Percentiles rank a stretch among this genome's conserved stretches.
Conservation (phyloP, 2,329 filamentous ascomycete species). For the Leptosphaerulina australis region DNA sequence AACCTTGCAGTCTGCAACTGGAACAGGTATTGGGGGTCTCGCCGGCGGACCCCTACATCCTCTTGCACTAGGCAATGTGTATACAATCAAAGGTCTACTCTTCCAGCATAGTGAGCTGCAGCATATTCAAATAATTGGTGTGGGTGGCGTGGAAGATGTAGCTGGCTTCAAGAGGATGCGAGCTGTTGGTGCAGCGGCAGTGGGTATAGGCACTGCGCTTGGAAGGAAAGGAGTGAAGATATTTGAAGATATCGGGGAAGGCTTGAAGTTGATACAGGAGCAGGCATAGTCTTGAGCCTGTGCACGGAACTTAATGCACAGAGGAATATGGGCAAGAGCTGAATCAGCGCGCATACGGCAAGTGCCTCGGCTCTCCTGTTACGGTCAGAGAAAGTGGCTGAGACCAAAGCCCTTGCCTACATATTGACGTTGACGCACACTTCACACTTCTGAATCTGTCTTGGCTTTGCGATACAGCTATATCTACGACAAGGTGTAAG, state of each 20-base stretch:
- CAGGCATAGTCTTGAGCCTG: too few species aligned
- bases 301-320: too few species aligned
- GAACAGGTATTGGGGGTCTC: slow-evolving; percentile 70
- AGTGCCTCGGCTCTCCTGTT: too few species aligned
- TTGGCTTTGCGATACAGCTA: too few species aligned
- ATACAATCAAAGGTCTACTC: slow-evolving; percentile 66
- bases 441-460: too few species aligned
- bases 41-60: slow-evolving; percentile 75
- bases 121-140: slow-evolving; percentile 69
- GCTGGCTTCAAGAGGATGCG: slow-evolving; percentile 68
- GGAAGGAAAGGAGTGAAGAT: slow-evolving; percentile 67
- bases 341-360: too few species aligned
- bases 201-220: slow-evolving; percentile 70
- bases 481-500: too few species aligned
- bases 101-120: slow-evolving; percentile 57
- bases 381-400: too few species aligned
- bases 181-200: slow-evolving; percentile 67
- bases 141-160: slow-evolving; percentile 72
- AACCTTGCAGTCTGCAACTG: slow-evolving; percentile 59
- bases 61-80: slow-evolving; percentile 75
- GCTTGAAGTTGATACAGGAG: slow-evolving; percentile 6
- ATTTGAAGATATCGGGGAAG: slow-evolving; percentile 63
- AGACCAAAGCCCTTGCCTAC: too few species aligned
- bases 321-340: too few species aligned
- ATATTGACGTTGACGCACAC: too few species aligned